Evolutionary conservation across 148 eudicot genomes (phyloP).

Genomic region (Polygonum maritimum): DNA sequence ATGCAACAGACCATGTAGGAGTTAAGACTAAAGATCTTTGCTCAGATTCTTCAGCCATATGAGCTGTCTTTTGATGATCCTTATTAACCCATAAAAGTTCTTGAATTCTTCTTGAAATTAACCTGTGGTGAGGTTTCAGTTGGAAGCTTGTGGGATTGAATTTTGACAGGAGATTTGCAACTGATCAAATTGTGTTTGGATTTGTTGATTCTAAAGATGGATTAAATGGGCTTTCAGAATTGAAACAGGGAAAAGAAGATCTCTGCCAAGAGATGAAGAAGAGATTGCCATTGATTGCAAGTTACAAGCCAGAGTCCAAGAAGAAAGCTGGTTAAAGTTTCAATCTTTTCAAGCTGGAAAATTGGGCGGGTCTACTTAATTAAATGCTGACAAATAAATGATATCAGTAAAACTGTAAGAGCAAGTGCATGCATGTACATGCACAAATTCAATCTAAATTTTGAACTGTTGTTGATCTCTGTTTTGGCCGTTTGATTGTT

Average conservation of each 20-base stretch:
- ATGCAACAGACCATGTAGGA: constrained; percentile 94
- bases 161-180: background rate
- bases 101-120: too few relatives aligned
- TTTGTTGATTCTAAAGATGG: background rate
- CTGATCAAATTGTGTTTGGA: background rate
- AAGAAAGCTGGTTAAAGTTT: background rate
- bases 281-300: background rate
- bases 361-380: constrained; percentile 1
- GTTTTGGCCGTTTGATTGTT: background rate
- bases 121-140: too few relatives aligned
- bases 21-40: constrained; percentile 83
- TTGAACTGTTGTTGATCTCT: background rate
- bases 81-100: background rate
- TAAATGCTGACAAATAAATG: background rate
- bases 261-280: background rate
- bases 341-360: background rate
- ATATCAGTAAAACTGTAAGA: background rate
- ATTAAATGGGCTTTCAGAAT: background rate
- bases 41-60: constrained; percentile 37
- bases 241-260: background rate
- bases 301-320: background rate
- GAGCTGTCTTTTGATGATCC: background rate
- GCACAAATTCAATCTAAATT: background rate
- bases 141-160: background rate
- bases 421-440: background rate